Evolutionary conservation across 2,329 filamentous ascomycete species (phyloP), one percentile per base, ranked within the genome.

Genomic region (Pseudomassariella vexata): DNA sequence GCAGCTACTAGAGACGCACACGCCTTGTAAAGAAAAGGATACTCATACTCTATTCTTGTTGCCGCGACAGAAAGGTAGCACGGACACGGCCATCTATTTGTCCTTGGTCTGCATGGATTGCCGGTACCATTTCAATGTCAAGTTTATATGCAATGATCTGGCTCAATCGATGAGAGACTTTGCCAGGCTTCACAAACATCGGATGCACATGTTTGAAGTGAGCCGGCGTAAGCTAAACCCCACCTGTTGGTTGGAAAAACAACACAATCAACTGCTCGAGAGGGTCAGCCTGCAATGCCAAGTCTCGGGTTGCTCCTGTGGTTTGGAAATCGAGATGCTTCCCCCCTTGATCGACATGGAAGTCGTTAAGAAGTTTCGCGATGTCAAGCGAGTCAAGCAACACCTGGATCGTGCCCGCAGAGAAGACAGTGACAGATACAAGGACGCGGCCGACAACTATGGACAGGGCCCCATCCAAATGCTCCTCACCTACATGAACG

Each of bases 401-500:
- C 62, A 64, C 19, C 46, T 73, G 4, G 45, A 50, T 2, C 31
- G 47, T 2, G 63, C 67, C 2, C 57, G 59, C 19, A 50, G 55
- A 19, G 45, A 62, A 6, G 70, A 77, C 19, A 68, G 70, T 0
- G 56, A 54, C 1, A 59, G 74, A 6, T 77, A 70, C 40, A 50
- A 56, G 4, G 59, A 62, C 14, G 56, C 66, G 1, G 51, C 57
- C 3, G 53, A 64, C 10, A 52, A 59, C 7, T 67, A 63, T 51
- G 52, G 49, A 3, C 48, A 53, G 3, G 56, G 60, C n/a, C 57
- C 65, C 1, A 56, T 68, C 3, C 32, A 46, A 6, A 71, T 70
- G 9, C 50, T 77, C 4, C 63, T 66, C 35, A 65, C 63, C 6
- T 77, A 76, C 30, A 50, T 76, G 4, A 64, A 61, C 19, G 70